Conservation (phyloP, 805 yeast species). For the Candida corydali region DNA sequence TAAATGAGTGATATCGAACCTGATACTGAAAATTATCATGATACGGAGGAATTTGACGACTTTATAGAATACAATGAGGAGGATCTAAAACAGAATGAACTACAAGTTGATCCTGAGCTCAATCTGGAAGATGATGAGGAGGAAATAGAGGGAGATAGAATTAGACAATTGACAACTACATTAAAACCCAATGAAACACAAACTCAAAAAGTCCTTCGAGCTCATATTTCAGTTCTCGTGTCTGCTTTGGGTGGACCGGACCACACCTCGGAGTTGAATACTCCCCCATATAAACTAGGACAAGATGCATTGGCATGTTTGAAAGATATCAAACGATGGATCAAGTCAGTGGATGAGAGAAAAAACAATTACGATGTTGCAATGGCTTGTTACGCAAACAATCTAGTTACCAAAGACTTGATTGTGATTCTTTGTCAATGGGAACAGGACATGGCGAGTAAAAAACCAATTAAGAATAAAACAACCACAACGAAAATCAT, state of each 20-base stretch:
- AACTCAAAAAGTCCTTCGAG: constrained; percentile 46
- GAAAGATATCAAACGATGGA: constrained; percentile 85
- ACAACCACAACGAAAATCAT: constrained; percentile 57
- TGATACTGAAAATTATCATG: constrained; percentile 12
- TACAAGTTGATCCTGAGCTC: not conserved
- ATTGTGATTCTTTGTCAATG: constrained; percentile 70
- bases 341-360: constrained; percentile 75
- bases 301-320: constrained; percentile 85
- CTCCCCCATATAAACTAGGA: constrained; percentile 70
- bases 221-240: constrained; percentile 76
- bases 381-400: constrained; percentile 77
- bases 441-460: constrained; percentile 44
- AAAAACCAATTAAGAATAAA: constrained; percentile 23
- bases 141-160: constrained; percentile 16
- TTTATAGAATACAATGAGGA: constrained; percentile 31
- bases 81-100: constrained; percentile 5
- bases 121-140: constrained; percentile 5
- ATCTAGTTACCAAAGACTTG: constrained; percentile 69
- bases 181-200: constrained; percentile 30
- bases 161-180: constrained; percentile 18
- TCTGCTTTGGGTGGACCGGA: constrained; percentile 92
- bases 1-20: constrained; percentile 8
- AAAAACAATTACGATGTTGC: constrained; percentile 76
- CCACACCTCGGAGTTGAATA: constrained; percentile 37
- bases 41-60: constrained; percentile 24